Percentiles rank a stretch among this genome's conserved stretches.
Conservation (phyloP, 1,284 basidiomycete species). For the Volvariella surrecta region DNA sequence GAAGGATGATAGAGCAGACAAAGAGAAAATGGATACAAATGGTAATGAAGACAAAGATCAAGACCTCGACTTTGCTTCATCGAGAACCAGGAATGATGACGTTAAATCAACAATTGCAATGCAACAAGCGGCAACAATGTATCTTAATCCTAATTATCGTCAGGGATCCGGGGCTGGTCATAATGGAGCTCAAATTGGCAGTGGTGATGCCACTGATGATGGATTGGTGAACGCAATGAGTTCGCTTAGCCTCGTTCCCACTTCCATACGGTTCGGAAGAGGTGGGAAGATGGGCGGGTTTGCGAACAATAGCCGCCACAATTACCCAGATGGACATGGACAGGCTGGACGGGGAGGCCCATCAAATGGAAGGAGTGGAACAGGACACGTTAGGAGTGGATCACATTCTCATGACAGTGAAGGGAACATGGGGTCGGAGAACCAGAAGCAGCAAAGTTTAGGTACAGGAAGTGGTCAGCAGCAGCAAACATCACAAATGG, state of each 20-base stretch:
- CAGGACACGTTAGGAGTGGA: too few relatives aligned
- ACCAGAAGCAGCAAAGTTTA: neutral
- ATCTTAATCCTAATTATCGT: neutral
- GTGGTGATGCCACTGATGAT: conserved; percentile 14
- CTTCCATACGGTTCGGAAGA: conserved; percentile 61
- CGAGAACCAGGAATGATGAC: neutral
- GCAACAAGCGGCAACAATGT: conserved; percentile 6
- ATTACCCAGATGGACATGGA: neutral
- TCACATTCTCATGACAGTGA: neutral
- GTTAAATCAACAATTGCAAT: conserved; percentile 1
- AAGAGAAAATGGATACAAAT: conserved; percentile 5
- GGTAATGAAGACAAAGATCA: conserved; percentile 7
- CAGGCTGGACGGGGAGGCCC: conserved; percentile 8
- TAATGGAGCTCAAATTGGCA: too few relatives aligned
- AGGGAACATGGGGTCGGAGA: neutral
- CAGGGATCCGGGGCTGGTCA: too few relatives aligned
- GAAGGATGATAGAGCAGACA: neutral
- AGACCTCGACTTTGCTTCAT: neutral
- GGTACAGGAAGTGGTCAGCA: neutral
- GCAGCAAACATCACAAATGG: too few relatives aligned
- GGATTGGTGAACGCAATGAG: conserved; percentile 39
- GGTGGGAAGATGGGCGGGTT: conserved; percentile 46
- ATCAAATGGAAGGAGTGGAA: neutral
- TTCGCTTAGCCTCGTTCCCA: conserved; percentile 60
- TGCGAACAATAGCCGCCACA: conserved; percentile 6